phyloP scores from a whole-genome alignment of 352 stramenopile species.

The Pythium dissimile region DNA sequence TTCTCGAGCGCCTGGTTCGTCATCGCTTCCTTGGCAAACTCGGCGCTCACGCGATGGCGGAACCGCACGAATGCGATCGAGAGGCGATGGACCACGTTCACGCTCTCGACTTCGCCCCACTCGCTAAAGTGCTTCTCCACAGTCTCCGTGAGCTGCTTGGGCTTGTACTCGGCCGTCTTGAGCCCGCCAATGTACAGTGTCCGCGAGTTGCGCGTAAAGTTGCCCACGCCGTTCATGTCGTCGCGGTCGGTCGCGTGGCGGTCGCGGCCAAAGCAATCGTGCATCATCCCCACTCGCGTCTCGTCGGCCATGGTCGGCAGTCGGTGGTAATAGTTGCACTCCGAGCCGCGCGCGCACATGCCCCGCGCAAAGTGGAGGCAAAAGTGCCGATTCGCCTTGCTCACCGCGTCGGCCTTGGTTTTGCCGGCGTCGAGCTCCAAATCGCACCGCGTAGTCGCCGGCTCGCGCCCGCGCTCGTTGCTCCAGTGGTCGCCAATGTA shows the following conservation, averaged over 20 bases:
- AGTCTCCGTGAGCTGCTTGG: constrained; percentile 53
- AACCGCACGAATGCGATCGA: constrained; percentile 90
- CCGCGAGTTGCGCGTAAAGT: constrained; percentile 88
- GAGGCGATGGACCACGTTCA: constrained; percentile 92
- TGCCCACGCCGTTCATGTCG: constrained; percentile 91
- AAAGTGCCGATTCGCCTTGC: constrained; percentile 86
- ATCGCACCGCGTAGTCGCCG: constrained; percentile 82
- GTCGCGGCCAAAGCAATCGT: constrained; percentile 92
- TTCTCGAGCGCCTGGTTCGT: constrained; percentile 83
- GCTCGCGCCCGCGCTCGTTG: constrained; percentile 80
- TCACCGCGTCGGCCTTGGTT: constrained; percentile 89
- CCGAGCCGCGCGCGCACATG: constrained; percentile 81
- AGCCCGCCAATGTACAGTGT: constrained; percentile 91
- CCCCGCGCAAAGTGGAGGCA: constrained; percentile 92
- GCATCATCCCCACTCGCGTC: constrained; percentile 79
- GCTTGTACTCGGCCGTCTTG: constrained; percentile 45
- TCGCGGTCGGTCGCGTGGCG: constrained; percentile 89
- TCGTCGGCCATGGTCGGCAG: constrained; percentile 77
- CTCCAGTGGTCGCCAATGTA: constrained; percentile 90
- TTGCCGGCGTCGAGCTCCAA: constrained; percentile 84
- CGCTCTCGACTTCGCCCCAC: constrained; percentile 92
- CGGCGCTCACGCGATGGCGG: constrained; percentile 69
- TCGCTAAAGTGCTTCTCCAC: constrained; percentile 90
- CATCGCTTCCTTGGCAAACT: constrained; percentile 91
- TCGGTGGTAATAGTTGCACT: constrained; percentile 93